Evolutionary conservation across 371 early-diverging fungal species (phyloP).

Genomic region (Circinella minor): DNA sequence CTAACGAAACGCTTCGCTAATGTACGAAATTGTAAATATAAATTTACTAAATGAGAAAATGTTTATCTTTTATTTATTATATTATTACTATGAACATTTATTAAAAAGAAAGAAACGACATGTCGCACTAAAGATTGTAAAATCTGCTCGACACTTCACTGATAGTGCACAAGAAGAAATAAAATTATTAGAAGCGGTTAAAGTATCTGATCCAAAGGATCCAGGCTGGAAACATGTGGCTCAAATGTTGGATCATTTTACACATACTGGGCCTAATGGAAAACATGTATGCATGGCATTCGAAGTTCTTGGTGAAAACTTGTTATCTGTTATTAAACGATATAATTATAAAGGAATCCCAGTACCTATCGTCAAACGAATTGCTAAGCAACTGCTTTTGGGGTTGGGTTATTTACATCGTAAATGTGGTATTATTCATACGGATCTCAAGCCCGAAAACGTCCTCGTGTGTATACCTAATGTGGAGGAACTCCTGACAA

Average conservation of each 20-base stretch:
- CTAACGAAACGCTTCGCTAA: too few relatives aligned
- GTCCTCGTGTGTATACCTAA: conserved; percentile 89
- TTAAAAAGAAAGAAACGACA: conserved; percentile 54
- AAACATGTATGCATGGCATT: conserved; percentile 96
- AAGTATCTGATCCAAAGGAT: conserved; percentile 63
- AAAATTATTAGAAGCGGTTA: conserved; percentile 80
- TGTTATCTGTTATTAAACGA: conserved; percentile 83
- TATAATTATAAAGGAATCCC: conserved; percentile 84
- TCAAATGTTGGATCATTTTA: conserved; percentile 88
- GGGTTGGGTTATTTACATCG: conserved; percentile 94
- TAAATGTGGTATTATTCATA: conserved; percentile 98
- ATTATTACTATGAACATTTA: background rate
- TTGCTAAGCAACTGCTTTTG: conserved; percentile 84
- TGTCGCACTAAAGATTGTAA: conserved; percentile 97
- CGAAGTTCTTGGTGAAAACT: conserved; percentile 95
- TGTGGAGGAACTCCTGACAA: conserved; percentile 56
- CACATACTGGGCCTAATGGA: conserved; percentile 90
- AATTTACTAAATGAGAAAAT: background rate
- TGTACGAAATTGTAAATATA: too few relatives aligned
- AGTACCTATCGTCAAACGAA: conserved; percentile 81
- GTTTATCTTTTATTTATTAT: background rate
- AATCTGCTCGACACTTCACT: conserved; percentile 92
- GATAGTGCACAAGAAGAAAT: conserved; percentile 97
- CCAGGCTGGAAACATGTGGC: conserved; percentile 75
- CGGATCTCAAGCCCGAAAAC: conserved; percentile 98